These are phyloP conservation scores for Plantago lanceolata DNA, from an alignment of 305 asterid species.

Conservation along the genomic window DNA sequence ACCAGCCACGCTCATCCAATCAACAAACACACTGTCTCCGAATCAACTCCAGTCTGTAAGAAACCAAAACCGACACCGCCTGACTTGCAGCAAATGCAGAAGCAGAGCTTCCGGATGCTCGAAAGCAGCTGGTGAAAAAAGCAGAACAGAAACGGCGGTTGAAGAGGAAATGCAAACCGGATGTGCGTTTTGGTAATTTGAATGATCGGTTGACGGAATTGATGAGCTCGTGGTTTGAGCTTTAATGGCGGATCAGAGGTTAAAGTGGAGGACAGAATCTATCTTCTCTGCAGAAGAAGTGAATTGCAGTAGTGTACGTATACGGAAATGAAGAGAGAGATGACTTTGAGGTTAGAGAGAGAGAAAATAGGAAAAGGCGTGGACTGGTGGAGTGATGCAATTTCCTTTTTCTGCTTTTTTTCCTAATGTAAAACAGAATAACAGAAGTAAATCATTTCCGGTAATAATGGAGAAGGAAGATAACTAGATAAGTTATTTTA, in stretches of 20 bases:
- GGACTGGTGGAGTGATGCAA: conserved; percentile 24
- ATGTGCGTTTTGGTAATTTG: conserved; percentile 15
- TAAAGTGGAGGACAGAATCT: background rate
- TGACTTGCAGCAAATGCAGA: conserved; percentile 27
- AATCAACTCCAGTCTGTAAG: background rate
- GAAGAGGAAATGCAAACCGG: background rate
- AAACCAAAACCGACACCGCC: conserved; percentile 23
- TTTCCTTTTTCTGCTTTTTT: background rate
- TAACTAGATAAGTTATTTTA: too few relatives aligned
- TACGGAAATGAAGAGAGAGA: conserved; percentile 14
- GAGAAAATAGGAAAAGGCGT: conserved; percentile 22
- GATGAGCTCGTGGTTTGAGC: conserved; percentile 19
- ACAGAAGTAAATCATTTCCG: background rate
- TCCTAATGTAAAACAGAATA: background rate
- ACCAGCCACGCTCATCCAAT: conserved; percentile 27
- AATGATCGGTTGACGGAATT: conserved; percentile 25
- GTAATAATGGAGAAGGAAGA: background rate
- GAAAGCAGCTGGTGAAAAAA: conserved; percentile 1
- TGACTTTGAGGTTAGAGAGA: conserved; percentile 3
- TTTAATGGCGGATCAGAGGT: conserved; percentile 28
- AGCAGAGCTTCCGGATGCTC: conserved; percentile 21
- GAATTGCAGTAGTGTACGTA: background rate
- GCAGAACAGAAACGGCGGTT: conserved; percentile 18
- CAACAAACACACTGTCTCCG: conserved; percentile 17
- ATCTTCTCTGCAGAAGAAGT: conserved; percentile 22